phyloP scores from a whole-genome alignment of 2,329 filamentous ascomycete species.

The Xylaria sp. region DNA sequence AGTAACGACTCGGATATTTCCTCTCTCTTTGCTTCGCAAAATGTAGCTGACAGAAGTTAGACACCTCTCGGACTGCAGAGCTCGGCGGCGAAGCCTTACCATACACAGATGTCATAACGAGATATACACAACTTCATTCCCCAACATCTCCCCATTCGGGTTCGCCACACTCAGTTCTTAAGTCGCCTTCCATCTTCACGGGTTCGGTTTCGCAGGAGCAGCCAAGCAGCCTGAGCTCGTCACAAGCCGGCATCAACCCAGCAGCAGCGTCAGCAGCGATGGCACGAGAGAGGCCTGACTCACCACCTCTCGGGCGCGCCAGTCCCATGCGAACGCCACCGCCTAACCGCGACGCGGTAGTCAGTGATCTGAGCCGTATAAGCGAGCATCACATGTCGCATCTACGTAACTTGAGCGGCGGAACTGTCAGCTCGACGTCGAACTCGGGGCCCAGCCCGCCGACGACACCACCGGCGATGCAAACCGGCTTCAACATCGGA shows the following conservation, averaged over 20 bases:
- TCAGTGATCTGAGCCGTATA: slow-evolving; percentile 55
- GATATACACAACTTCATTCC: slow-evolving; percentile 47
- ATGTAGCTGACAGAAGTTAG: slow-evolving; percentile 23
- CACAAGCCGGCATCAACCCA: slow-evolving; percentile 19
- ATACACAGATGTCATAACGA: slow-evolving; percentile 53
- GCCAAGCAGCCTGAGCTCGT: slow-evolving; percentile 45
- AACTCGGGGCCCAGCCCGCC: slow-evolving; percentile 18
- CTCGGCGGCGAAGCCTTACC: slow-evolving; percentile 35
- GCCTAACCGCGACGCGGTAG: slow-evolving; percentile 41
- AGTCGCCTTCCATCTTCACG: slow-evolving; percentile 41
- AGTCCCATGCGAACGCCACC: not conserved
- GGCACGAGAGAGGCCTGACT: slow-evolving; percentile 41
- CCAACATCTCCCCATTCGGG: slow-evolving; percentile 31
- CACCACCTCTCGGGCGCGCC: slow-evolving; percentile 39
- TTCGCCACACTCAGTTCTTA: slow-evolving; percentile 41
- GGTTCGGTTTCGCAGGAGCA: slow-evolving; percentile 47
- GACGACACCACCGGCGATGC: slow-evolving; percentile 28
- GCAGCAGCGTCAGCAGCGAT: slow-evolving; percentile 1
- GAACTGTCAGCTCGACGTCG: slow-evolving; percentile 51
- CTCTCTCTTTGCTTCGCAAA: not conserved
- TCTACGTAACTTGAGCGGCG: slow-evolving; percentile 55
- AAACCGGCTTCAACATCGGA: slow-evolving; percentile 5
- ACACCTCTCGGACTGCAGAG: slow-evolving; percentile 11
- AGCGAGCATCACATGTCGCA: slow-evolving; percentile 55
- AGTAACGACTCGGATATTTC: slow-evolving; percentile 4